Conservation (phyloP, 148 eudicot genomes). For the Oxyria digyna region DNA sequence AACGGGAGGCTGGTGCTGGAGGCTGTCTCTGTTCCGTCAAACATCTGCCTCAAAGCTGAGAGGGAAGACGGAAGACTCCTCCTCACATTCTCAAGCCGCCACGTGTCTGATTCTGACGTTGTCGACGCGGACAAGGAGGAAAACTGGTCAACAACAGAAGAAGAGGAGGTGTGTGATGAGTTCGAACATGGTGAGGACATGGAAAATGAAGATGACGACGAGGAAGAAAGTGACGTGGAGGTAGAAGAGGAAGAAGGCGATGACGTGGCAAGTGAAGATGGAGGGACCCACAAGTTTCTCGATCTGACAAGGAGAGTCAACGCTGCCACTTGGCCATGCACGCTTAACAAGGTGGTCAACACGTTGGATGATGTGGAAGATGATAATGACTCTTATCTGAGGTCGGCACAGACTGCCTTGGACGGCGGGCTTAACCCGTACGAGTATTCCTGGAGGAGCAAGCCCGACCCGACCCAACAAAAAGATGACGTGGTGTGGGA, state of each 20-base stretch:
- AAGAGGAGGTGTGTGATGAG: conserved; percentile 9
- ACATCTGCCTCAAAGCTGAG: conserved; percentile 40
- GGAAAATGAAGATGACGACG: conserved; percentile 13
- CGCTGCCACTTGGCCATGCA: neutral
- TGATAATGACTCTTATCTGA: conserved; percentile 1
- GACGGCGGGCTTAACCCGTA: conserved; percentile 9
- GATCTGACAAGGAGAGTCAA: conserved; percentile 12
- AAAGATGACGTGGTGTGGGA: conserved; percentile 19
- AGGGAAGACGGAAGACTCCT: conserved; percentile 71
- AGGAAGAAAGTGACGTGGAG: conserved; percentile 7
- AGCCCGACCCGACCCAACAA: neutral
- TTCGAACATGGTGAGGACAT: conserved; percentile 8
- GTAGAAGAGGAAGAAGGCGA: conserved; percentile 10
- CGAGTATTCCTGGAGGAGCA: neutral
- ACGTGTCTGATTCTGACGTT: neutral
- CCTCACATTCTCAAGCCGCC: conserved; percentile 29
- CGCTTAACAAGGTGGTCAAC: conserved; percentile 19
- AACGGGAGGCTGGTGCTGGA: conserved; percentile 77
- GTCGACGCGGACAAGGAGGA: neutral
- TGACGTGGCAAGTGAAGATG: conserved; percentile 11
- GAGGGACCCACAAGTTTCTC: conserved; percentile 19
- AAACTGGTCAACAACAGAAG: conserved; percentile 3
- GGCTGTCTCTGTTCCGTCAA: conserved; percentile 51
- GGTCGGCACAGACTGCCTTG: neutral
- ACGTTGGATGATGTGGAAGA: conserved; percentile 15